Base-by-base conservation (phyloP, 164 flowering plant species). In the Dillenia turbinata region DNA sequence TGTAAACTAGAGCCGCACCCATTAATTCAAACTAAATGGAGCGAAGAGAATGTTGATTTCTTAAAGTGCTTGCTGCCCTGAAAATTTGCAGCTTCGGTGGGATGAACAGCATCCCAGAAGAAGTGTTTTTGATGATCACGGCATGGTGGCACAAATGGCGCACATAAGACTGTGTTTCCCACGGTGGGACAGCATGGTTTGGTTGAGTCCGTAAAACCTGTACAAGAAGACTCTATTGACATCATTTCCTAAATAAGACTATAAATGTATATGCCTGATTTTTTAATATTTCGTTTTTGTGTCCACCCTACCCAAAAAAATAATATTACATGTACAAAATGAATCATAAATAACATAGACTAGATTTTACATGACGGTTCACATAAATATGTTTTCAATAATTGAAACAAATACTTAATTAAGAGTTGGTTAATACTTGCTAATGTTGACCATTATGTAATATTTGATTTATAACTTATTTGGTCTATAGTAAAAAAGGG, bases 71-170 rank as follows among this genome's bases (percentile, higher is more conserved):
- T 50, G 8, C 57, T 11, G 0, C 83, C 84, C 2, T 76, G 5
- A 15, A 59, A 12, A 22, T 49, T 62, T 6, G 58, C 66, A 47
- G 70, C 43, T 62, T 84, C 80, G 2, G 83, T 79, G 3, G 62
- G 77, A 74, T 87, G 89, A 66, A 15, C 72, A 6, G 66, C 79
- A 67, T 87, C 89, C 76, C 78, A 87, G 45, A 76, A 81, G 61
- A 56, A 71, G 69, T 73, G 57, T 5, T 66, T 46, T 8, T 65
- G 16, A 9, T 60, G 40, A 33, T 74, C 24, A 1, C 1, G 14
- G 59, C 88, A 85, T 1, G 88, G 75, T 22, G 12, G 2, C 10
- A 59, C 48, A 26, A 47, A 54, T 12, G 85, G 82, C 19, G 78
- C 56, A 67, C 90, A 81, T 8, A 68, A 61, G 0, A 81, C 67